Base-by-base conservation (phyloP, 495 filamentous ascomycete species). In the Paragyromitra xinjiangensis region DNA sequence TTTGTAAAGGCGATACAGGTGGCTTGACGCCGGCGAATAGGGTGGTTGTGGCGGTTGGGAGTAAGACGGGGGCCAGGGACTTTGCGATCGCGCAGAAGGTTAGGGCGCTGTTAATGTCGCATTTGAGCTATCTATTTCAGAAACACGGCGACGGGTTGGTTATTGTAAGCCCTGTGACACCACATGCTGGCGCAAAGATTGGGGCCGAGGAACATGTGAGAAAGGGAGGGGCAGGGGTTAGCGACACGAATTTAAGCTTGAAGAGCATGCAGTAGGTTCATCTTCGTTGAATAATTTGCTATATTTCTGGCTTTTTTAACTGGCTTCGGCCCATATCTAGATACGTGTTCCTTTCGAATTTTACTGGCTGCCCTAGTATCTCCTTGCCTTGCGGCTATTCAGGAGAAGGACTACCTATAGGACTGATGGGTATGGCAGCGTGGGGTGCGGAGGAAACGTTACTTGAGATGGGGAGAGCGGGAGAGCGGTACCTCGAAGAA, bases 341-440 rank as follows among this genome's bases (percentile, higher is more conserved):
- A 66, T 98, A 93, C 84, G 91, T 91, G 39, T 97, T 92, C 89
- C 82, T 95, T 58, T 93, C 95, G 6, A 98, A 98, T 80, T 91
- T 92, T 73, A 88, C 84, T 0, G 95, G 95, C 0, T 91, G 90
- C 75, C 95, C 95, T 0, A 88, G 92, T 8, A 89, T 97, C n/a
- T 90, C 80, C 56, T 87, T 90, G 56, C 95, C 95, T 0, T 91
- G 91, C 1, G 95, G 93, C 0, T 95, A 93, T 84, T 79, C 51
- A 42, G 70, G 39, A 66, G 85, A 85, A 22, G 81, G 59, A 44
- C 84, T 94, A 12, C 94, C 95, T 0, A 86, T 97, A 29, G 93
- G 93, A n/a, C 70, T 97, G 69, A 95, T 94, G 92, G 95, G 90
- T 2, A 92, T 95, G 89, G 90, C 88, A 0, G 92, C 97, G 84